Base-by-base conservation (phyloP, 306 rosid genomes). In the Malus sylvestris region DNA sequence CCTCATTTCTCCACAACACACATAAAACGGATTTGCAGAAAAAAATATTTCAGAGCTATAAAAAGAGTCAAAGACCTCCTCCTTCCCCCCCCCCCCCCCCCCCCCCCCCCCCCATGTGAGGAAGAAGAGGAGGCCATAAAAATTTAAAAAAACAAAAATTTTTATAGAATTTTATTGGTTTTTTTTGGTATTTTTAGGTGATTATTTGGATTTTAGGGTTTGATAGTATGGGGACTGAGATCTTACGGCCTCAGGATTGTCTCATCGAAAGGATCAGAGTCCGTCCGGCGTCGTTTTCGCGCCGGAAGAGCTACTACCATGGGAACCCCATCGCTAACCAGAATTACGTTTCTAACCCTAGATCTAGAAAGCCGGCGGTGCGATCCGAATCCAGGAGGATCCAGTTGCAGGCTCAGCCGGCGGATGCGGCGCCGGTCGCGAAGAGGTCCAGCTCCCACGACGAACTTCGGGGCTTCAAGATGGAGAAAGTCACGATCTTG, bases 241-340 rank as follows among this genome's bases (percentile, higher is more conserved):
- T 95, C 69, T 75, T 95, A 44, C 71, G 91, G 66, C 97, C 99
- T 32, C 97, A 89, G 38, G 87, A 95, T 49, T 90, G 87, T 46
- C 82, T 95, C 60, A 75, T 83, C 40, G 80, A 86, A 35, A 74
- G 91, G 42, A 83, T 87, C 78, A 72, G 92, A 51, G 74, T 13
- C 32, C 84, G 92, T 0, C 75, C 72, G 68, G 68, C 85, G 57
- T 30, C 77, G 44, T 77, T 88, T 79, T 80, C 79, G 20, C 93
- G 96, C 19, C 91, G 92, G 79, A 80, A 75, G 32, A 52, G 44
- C 23, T 19, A 23, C 59, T 80, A 45, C 59, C 79, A 73, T 45
- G 88, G 84, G 1, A 74, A 68, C 62, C 66, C 58, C 46, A 78
- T 72, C 71, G 18, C 73, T 42, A 58, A 40, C 10, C 16, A 78